Evolutionary conservation across 2,329 filamentous ascomycete genomes (phyloP).

Genomic region (Nothophaeocryptopus gaeumannii): DNA sequence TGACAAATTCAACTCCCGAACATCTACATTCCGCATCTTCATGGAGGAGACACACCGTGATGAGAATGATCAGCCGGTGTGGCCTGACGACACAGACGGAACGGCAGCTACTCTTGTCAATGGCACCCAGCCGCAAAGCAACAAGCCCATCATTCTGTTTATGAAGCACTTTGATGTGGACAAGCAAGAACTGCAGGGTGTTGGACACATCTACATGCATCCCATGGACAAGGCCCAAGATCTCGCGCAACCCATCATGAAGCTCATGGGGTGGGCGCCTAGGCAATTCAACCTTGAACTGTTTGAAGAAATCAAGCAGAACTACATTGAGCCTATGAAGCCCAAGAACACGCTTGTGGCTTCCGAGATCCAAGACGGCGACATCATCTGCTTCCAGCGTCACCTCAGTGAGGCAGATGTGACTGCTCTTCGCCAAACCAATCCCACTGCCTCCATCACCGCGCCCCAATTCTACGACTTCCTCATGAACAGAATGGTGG

Average conservation of each 20-base stretch:
- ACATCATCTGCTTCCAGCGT: conserved; percentile 92
- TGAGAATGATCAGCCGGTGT: conserved; percentile 68
- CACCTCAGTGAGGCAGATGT: conserved; percentile 46
- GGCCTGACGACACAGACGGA: conserved; percentile 60
- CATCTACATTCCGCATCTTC: conserved; percentile 73
- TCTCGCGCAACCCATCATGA: conserved; percentile 70
- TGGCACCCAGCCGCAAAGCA: conserved; percentile 38
- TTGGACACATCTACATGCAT: conserved; percentile 81
- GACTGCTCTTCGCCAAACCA: conserved; percentile 26
- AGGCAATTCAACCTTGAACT: conserved; percentile 64
- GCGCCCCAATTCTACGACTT: conserved; percentile 72
- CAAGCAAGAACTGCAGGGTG: conserved; percentile 69
- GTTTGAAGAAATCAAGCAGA: conserved; percentile 96
- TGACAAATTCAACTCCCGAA: conserved; percentile 66
- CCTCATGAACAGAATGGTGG: conserved; percentile 74
- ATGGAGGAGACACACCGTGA: conserved; percentile 72
- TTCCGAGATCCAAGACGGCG: conserved; percentile 93
- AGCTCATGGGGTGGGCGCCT: conserved; percentile 81
- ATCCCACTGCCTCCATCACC: conserved; percentile 28
- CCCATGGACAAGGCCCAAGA: conserved; percentile 87
- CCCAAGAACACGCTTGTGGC: conserved; percentile 77
- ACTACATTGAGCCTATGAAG: conserved; percentile 95
- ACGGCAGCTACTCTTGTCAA: conserved; percentile 46
- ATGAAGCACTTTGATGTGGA: conserved; percentile 87
- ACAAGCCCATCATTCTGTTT: conserved; percentile 73